These are phyloP conservation scores for Rhodotorula toruloides DNA, from an alignment of 768 basidiomycete genomes.

Conservation along the genomic window DNA sequence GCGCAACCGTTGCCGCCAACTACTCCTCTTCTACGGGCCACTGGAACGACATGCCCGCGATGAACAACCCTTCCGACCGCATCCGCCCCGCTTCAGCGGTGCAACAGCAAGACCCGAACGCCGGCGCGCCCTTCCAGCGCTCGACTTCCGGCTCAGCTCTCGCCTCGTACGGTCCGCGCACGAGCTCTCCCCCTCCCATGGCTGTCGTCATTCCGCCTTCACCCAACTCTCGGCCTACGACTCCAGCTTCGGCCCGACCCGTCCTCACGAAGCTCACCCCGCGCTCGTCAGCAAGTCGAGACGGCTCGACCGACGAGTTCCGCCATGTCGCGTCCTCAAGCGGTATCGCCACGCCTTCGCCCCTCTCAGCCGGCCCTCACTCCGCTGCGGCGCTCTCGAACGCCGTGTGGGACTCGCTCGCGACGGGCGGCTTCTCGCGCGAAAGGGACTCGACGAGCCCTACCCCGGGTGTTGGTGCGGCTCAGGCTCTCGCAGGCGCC, in stretches of 20 bases:
- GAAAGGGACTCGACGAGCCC: not conserved
- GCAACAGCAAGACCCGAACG: not conserved
- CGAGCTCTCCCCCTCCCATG: slow-evolving; percentile 16
- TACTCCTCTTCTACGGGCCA: not conserved
- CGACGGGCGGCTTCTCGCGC: not conserved
- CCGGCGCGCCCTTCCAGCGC: not conserved
- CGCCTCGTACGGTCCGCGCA: not conserved
- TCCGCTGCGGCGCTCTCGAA: not conserved
- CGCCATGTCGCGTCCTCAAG: not conserved
- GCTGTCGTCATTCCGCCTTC: slow-evolving; percentile 10
- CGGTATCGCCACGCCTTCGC: slow-evolving; percentile 10
- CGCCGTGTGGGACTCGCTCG: slow-evolving; percentile 27
- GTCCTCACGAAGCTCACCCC: slow-evolving; percentile 13
- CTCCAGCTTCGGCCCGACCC: slow-evolving; percentile 6
- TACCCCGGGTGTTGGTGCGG: not conserved
- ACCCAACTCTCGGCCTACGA: slow-evolving; percentile 13
- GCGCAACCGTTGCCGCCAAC: not conserved
- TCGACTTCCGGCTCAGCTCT: not conserved
- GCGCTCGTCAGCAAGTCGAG: slow-evolving; percentile 1
- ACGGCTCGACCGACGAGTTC: not conserved
- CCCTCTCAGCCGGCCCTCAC: slow-evolving; percentile 3
- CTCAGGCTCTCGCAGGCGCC: slow-evolving; percentile 8
- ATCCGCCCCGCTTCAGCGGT: slow-evolving; percentile 1
- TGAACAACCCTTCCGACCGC: slow-evolving; percentile 3
- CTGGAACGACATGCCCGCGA: slow-evolving; percentile 33